A percentile compares a stretch with the other conserved stretches of the same genome.
phyloP scores from a whole-genome alignment of 345 rosid species.

The Populus davidiana region DNA sequence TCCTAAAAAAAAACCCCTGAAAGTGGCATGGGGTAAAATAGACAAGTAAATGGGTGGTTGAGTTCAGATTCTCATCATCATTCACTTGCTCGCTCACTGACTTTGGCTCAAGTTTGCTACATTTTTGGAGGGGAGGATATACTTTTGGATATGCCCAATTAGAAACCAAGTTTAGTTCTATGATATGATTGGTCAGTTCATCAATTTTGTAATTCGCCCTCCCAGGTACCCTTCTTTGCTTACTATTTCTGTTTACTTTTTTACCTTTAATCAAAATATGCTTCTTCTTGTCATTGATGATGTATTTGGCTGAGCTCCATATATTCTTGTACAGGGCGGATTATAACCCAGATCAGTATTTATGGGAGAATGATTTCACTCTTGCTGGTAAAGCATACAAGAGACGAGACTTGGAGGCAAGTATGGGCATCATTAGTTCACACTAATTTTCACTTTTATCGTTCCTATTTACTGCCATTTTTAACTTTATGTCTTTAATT shows the following conservation, averaged over 20 bases:
- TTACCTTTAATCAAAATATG: conserved; percentile 2
- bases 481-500: neutral
- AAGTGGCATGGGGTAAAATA: neutral
- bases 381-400: conserved; percentile 33
- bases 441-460: conserved; percentile 4
- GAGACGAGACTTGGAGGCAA: conserved; percentile 38
- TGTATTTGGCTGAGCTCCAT: neutral
- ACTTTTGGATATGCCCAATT: conserved; percentile 9
- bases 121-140: neutral
- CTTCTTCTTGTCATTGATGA: neutral
- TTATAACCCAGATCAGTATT: conserved; percentile 33
- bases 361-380: conserved; percentile 35
- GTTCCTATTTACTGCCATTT: neutral
- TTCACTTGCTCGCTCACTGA: neutral
- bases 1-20: neutral
- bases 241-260: neutral
- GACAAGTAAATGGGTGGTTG: neutral
- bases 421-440: conserved; percentile 17
- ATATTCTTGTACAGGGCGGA: conserved; percentile 22
- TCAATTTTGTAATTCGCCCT: conserved; percentile 96
- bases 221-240: conserved; percentile 59
- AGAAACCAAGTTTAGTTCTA: neutral
- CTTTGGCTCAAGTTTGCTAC: conserved; percentile 4
- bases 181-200: conserved; percentile 88
- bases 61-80: neutral